These are phyloP conservation scores for Hysterium pulicare DNA, from an alignment of 2,329 filamentous ascomycete species.

Conservation along the genomic window DNA sequence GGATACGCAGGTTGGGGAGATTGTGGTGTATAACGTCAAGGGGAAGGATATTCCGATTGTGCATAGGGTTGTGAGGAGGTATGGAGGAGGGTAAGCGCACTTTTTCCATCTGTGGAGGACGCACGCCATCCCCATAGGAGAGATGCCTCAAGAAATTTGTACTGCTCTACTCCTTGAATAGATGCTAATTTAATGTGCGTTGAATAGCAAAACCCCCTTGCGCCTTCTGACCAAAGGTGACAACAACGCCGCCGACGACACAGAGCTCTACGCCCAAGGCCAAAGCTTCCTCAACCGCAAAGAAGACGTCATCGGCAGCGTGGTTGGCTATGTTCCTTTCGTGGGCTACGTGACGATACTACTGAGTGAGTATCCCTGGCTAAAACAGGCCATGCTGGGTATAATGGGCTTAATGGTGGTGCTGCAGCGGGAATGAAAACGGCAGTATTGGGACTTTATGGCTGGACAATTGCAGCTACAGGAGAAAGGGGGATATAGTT, in stretches of 20 bases:
- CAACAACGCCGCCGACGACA: constrained; percentile 93
- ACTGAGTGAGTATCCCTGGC: constrained; percentile 91
- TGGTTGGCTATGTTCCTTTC: constrained; percentile 87
- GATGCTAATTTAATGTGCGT: background rate
- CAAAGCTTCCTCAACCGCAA: constrained; percentile 81
- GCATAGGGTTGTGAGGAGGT: constrained; percentile 78
- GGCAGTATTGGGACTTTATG: background rate
- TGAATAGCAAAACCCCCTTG: constrained; percentile 44
- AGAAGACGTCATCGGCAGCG: constrained; percentile 88
- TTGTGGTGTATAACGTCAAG: constrained; percentile 79
- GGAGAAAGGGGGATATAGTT: background rate
- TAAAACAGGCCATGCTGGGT: constrained; percentile 92
- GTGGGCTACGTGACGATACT: constrained; percentile 97
- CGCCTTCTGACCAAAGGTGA: constrained; percentile 93
- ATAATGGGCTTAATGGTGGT: constrained; percentile 95
- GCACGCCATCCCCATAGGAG: too few species aligned
- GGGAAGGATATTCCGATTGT: constrained; percentile 98
- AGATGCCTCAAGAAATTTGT: too few species aligned
- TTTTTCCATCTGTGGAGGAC: background rate
- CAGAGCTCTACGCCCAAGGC: constrained; percentile 79
- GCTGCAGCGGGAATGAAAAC: constrained; percentile 77
- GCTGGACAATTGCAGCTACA: background rate
- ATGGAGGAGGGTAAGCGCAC: constrained; percentile 54
- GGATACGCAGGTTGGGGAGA: constrained; percentile 66
- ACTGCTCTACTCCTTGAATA: too few species aligned